These are phyloP conservation scores for Caloboletus inedulis DNA, from an alignment of 1,284 basidiomycete genomes.

Conservation along the genomic window DNA sequence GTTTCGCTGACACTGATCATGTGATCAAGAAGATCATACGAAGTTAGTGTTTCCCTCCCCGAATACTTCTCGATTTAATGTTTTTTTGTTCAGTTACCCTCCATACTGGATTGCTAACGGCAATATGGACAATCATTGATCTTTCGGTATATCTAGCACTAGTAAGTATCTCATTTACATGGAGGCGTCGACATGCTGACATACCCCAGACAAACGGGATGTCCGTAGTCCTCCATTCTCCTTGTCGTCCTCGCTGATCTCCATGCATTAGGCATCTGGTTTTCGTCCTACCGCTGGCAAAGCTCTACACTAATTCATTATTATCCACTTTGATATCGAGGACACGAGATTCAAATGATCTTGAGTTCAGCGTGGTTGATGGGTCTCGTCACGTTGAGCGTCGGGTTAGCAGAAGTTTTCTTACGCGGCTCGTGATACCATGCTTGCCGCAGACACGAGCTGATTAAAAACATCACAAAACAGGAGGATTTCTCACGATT, in stretches of 20 bases:
- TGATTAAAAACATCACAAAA: conserved; percentile 9
- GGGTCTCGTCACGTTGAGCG: conserved; percentile 17
- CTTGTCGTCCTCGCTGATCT: neutral
- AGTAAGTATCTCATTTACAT: conserved; percentile 17
- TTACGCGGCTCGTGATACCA: neutral
- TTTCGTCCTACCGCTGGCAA: conserved; percentile 35
- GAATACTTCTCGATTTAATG: neutral
- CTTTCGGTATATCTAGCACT: conserved; percentile 32
- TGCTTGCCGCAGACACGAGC: neutral
- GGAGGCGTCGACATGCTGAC: conserved; percentile 4
- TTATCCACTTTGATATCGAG: conserved; percentile 36
- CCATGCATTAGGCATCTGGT: conserved; percentile 25
- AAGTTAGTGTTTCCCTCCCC: conserved; percentile 11
- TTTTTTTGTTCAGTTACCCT: conserved; percentile 31
- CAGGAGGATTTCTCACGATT: conserved; percentile 17
- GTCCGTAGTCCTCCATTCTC: conserved; percentile 10
- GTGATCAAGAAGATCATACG: conserved; percentile 34
- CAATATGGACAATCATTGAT: conserved; percentile 34
- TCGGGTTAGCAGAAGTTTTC: conserved; percentile 18
- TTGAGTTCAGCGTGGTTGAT: conserved; percentile 27
- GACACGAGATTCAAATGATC: conserved; percentile 13
- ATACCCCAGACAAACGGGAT: conserved; percentile 17
- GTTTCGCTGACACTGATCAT: conserved; percentile 33
- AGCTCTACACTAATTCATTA: conserved; percentile 37
- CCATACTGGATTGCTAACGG: conserved; percentile 37